Conservation (phyloP, 768 basidiomycete species). For the Porphyrellus cyaneotinctus region DNA sequence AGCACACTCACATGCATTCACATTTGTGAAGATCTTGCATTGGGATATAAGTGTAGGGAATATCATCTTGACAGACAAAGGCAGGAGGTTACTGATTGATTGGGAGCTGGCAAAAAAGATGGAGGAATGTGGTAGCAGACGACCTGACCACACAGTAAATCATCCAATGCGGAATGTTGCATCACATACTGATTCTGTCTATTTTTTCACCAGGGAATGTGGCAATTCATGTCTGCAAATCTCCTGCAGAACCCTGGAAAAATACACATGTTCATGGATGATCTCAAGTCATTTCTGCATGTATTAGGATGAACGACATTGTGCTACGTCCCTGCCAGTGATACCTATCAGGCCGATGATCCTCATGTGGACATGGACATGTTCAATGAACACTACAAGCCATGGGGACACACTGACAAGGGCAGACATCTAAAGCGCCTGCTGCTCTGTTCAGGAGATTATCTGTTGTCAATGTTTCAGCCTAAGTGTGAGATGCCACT, state of each 20-base stretch:
- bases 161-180: background rate
- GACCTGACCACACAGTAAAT: background rate
- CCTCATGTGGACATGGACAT: background rate
- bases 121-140: background rate
- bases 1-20: constrained; percentile 24
- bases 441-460: background rate
- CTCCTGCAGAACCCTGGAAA: constrained; percentile 19
- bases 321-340: background rate
- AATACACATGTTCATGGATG: constrained; percentile 25
- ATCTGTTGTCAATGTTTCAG: background rate
- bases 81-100: constrained; percentile 22
- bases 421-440: background rate
- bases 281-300: constrained; percentile 31
- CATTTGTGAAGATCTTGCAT: constrained; percentile 18
- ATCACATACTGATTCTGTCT: too few species aligned
- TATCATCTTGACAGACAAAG: constrained; percentile 16
- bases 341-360: background rate
- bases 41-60: constrained; percentile 28
- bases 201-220: constrained; percentile 1
- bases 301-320: constrained; percentile 3
- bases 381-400: background rate
- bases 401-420: background rate
- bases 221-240: constrained; percentile 8
- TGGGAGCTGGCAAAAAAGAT: constrained; percentile 20
- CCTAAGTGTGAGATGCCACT: background rate